A percentile compares a stretch with the other conserved stretches of the same genome.
Conservation (phyloP, 2,329 filamentous ascomycete species). For the Curvularia verruculosa region DNA sequence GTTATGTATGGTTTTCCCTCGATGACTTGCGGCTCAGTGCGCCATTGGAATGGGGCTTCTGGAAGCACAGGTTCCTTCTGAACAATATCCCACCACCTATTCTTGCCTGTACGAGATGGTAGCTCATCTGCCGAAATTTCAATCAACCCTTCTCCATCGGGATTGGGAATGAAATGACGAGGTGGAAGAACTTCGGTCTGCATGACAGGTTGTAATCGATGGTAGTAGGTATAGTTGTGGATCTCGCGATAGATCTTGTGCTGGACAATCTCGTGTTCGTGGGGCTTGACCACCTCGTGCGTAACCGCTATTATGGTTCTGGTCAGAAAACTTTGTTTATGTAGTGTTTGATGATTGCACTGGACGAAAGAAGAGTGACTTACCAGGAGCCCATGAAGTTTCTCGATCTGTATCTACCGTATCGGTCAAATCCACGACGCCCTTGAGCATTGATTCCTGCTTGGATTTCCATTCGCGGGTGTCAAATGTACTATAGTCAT, state of each 20-base stretch:
- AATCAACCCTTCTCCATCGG: slow-evolving; percentile 44
- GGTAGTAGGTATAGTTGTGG: slow-evolving; percentile 60
- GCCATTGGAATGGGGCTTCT: slow-evolving; percentile 22
- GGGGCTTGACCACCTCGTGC: slow-evolving; percentile 56
- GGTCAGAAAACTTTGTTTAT: slow-evolving; percentile 8
- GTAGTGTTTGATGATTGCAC: not conserved
- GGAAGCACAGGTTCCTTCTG: slow-evolving; percentile 25
- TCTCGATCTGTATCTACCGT: slow-evolving; percentile 50
- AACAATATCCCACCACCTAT: slow-evolving; percentile 40
- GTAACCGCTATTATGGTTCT: slow-evolving; percentile 52
- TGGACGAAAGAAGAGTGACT: slow-evolving; percentile 2
- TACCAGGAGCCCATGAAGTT: slow-evolving; percentile 50
- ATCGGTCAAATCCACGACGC: slow-evolving; percentile 46
- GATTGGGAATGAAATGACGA: slow-evolving; percentile 56
- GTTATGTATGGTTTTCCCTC: slow-evolving; percentile 47
- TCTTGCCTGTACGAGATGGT: slow-evolving; percentile 39
- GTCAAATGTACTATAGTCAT: not conserved
- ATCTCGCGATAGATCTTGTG: slow-evolving; percentile 60
- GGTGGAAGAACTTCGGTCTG: slow-evolving; percentile 61
- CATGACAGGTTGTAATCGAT: slow-evolving; percentile 60
- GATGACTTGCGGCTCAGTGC: slow-evolving; percentile 47
- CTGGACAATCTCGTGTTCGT: slow-evolving; percentile 55
- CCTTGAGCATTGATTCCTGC: slow-evolving; percentile 27
- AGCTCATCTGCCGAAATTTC: slow-evolving; percentile 56
- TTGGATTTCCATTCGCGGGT: slow-evolving; percentile 11